A percentile compares a stretch with the other conserved stretches of the same genome.
Conservation (phyloP, 352 stramenopile species). For the Phytopythium sindhum region DNA sequence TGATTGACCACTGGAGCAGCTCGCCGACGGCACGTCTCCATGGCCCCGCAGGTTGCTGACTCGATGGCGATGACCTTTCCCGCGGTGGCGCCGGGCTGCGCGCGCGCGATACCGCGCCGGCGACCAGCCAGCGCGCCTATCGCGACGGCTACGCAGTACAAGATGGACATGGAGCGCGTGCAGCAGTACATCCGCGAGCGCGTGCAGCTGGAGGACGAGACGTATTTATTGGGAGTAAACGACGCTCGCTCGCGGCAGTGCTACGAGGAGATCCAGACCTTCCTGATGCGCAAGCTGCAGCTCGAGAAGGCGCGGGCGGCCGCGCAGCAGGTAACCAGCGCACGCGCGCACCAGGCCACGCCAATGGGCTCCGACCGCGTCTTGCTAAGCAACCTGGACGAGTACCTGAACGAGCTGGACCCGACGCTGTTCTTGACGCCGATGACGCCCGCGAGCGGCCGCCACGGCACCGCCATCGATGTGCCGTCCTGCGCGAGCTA, state of each 20-base stretch:
- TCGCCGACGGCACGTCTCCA: not conserved
- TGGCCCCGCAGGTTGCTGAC: not conserved
- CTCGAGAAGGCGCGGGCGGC: constrained; percentile 18
- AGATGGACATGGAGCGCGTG: constrained; percentile 47
- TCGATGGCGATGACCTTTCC: not conserved
- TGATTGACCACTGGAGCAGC: not conserved
- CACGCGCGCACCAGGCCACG: not conserved
- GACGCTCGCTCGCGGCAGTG: constrained; percentile 44
- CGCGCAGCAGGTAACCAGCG: not conserved
- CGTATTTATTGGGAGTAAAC: constrained; percentile 38
- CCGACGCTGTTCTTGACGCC: constrained; percentile 34
- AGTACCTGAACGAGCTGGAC: constrained; percentile 57
- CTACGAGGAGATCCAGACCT: constrained; percentile 60
- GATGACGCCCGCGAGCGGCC: not conserved
- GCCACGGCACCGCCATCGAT: constrained; percentile 14
- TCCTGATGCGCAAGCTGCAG: constrained; percentile 41
- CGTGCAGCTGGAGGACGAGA: constrained; percentile 31
- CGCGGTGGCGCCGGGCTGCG: not conserved
- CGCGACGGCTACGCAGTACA: constrained; percentile 34
- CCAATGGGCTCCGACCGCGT: constrained; percentile 13
- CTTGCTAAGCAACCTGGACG: constrained; percentile 40
- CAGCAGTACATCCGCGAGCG: constrained; percentile 46
- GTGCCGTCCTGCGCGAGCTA: constrained; percentile 28
- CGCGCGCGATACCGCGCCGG: constrained; percentile 10
- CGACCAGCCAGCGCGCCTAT: constrained; percentile 31